A percentile compares a stretch with the other conserved stretches of the same genome.
Conservation (phyloP, 1,284 basidiomycete genomes). For the Boletellus deceptivus region DNA sequence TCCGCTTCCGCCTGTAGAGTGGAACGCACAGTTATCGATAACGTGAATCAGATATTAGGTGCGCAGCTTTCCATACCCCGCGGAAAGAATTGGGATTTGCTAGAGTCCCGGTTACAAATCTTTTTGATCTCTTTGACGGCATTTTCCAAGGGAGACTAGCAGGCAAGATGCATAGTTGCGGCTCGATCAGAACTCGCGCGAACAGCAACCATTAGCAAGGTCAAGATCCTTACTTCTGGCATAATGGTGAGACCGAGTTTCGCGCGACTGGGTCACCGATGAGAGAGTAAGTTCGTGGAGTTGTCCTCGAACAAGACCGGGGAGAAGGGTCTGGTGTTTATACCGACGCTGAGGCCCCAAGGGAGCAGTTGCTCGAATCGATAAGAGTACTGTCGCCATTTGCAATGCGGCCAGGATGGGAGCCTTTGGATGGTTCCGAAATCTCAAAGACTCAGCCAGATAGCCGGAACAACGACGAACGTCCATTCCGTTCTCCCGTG, state of each 20-base stretch:
- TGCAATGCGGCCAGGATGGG: too few relatives aligned
- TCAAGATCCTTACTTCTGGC: too few relatives aligned
- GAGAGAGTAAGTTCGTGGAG: neutral
- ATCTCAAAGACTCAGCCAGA: too few relatives aligned
- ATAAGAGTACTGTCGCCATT: too few relatives aligned
- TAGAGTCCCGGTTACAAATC: neutral
- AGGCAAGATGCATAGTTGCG: neutral
- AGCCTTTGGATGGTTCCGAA: too few relatives aligned
- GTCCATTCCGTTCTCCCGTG: too few relatives aligned
- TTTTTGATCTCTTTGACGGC: neutral
- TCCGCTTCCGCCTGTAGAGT: conserved; percentile 6
- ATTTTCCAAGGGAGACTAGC: neutral
- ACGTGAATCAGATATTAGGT: neutral
- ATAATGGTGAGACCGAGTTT: neutral
- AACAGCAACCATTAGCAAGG: too few relatives aligned
- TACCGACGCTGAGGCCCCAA: neutral
- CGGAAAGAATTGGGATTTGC: conserved; percentile 4
- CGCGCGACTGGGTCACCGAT: neutral
- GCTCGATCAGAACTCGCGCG: neutral
- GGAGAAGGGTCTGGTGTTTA: neutral
- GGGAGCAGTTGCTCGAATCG: too few relatives aligned
- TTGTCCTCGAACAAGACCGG: neutral
- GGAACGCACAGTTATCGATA: neutral
- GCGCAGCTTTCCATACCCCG: neutral
- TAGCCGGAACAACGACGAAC: too few relatives aligned